Evolutionary conservation across 129 eudicot species (phyloP).

Genomic region (Centrapalus pauciflorus): DNA sequence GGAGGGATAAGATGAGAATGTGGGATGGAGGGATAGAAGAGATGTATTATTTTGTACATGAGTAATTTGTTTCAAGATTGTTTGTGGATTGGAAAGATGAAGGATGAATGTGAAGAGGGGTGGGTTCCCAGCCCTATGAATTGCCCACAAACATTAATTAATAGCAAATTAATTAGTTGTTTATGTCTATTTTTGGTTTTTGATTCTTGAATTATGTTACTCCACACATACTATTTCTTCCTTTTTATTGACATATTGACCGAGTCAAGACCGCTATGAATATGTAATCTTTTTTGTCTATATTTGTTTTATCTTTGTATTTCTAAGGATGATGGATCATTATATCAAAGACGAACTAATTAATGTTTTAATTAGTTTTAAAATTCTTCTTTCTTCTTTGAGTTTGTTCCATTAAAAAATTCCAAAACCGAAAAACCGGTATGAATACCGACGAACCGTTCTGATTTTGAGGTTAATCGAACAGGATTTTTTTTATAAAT

Average conservation of each 20-base stretch:
- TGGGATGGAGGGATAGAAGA: conserved; percentile 11
- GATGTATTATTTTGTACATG: conserved; percentile 13
- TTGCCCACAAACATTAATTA: neutral
- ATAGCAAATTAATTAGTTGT: neutral
- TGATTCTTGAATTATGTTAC: neutral
- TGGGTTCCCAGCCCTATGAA: conserved; percentile 3
- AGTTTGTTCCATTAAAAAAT: too few species aligned
- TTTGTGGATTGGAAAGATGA: neutral
- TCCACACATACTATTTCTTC: neutral
- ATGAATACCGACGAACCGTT: too few species aligned
- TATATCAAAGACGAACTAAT: too few species aligned
- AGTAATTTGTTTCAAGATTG: conserved; percentile 4
- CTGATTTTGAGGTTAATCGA: too few species aligned
- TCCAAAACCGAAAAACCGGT: too few species aligned
- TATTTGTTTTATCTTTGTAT: too few species aligned
- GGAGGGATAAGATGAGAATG: conserved; percentile 3
- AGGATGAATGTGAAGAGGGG: neutral
- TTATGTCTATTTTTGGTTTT: neutral
- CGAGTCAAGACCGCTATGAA: neutral
- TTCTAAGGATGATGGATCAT: too few species aligned
- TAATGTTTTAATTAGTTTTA: too few species aligned
- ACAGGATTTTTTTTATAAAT: too few species aligned
- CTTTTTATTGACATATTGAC: neutral
- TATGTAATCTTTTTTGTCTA: too few species aligned
- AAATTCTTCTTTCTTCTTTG: too few species aligned